A percentile compares a stretch with the other conserved stretches of the same genome.
phyloP scores from a whole-genome alignment of 305 asterid genomes.

The Ilex paraguariensis region DNA sequence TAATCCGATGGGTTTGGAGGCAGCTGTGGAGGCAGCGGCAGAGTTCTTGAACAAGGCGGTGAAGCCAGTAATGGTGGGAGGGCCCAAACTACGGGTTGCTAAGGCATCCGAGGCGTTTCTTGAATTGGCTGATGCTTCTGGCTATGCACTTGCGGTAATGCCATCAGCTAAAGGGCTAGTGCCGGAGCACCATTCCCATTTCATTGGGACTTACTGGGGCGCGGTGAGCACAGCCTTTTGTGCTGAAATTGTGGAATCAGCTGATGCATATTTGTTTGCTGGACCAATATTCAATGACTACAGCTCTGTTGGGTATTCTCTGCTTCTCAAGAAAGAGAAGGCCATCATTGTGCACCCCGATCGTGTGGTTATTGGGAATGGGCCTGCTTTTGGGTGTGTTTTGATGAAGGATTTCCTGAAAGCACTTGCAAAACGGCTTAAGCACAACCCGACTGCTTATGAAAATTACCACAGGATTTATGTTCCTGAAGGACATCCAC shows the following conservation, averaged over 20 bases:
- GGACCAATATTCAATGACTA: conserved; percentile 70
- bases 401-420: conserved; percentile 55
- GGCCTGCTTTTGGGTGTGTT: conserved; percentile 63
- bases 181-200: conserved; percentile 53
- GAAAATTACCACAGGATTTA: conserved; percentile 53
- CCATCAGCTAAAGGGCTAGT: conserved; percentile 72
- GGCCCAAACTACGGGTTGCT: conserved; percentile 54
- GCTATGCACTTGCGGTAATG: conserved; percentile 51
- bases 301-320: conserved; percentile 63
- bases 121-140: conserved; percentile 43
- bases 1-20: conserved; percentile 53
- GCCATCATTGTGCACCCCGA: conserved; percentile 60
- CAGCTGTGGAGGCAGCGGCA: conserved; percentile 58
- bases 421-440: conserved; percentile 39
- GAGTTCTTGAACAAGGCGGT: conserved; percentile 56
- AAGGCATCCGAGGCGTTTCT: conserved; percentile 43
- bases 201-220: conserved; percentile 74
- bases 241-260: conserved; percentile 67
- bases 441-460: conserved; percentile 36
- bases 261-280: conserved; percentile 55
- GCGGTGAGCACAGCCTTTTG: conserved; percentile 61
- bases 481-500: conserved; percentile 54
- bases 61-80: conserved; percentile 62
- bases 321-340: conserved; percentile 55
- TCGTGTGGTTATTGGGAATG: conserved; percentile 38